A percentile compares a stretch with the other conserved stretches of the same genome.
Conservation (phyloP, 139 green algal species). For the Eudorina sp. region DNA sequence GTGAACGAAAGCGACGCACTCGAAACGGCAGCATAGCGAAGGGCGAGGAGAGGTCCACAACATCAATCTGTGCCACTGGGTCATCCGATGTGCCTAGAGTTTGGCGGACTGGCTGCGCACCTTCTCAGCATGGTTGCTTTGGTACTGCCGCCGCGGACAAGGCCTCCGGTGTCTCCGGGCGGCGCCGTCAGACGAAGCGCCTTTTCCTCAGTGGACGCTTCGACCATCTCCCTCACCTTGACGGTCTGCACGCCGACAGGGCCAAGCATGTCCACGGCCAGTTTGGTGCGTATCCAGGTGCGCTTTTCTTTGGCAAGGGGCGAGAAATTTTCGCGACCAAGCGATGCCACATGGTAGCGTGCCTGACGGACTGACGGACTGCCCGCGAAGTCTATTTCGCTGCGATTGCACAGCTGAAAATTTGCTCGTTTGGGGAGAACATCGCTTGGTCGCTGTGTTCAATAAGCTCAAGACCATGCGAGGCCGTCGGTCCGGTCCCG, state of each 20-base stretch:
- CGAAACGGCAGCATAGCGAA: no score
- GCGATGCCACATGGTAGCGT: no score
- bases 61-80: no score
- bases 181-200: conserved; percentile 15
- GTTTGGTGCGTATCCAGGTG: no score
- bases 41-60: no score
- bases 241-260: conserved; percentile 2
- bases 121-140: no score
- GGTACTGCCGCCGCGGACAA: neutral
- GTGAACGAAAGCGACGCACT: no score
- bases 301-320: no score
- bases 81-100: neutral
- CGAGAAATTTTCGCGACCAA: no score
- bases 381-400: neutral
- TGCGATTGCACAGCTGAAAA: no score
- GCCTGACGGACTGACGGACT: neutral
- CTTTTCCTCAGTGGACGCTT: conserved; percentile 5
- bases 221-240: neutral
- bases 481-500: neutral
- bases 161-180: neutral
- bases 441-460: neutral
- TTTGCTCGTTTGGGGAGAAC: no score
- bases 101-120: neutral
- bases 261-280: no score
- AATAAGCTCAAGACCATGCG: neutral